Conservation (phyloP, 768 basidiomycete genomes). For the Gyrodon lividus region DNA sequence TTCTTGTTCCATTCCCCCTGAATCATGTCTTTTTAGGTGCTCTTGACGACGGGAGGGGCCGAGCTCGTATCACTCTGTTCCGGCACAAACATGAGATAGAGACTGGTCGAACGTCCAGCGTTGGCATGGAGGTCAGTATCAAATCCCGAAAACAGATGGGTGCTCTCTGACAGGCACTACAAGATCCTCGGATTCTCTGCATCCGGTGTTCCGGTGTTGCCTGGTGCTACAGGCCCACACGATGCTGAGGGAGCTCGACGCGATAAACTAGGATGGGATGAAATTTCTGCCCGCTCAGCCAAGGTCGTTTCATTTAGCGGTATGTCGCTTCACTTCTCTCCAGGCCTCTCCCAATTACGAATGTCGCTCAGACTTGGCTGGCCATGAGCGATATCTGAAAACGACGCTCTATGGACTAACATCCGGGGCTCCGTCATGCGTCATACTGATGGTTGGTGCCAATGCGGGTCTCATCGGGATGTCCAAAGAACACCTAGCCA, state of each 20-base stretch:
- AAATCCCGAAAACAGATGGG: background rate
- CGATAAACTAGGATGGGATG: conserved; percentile 94
- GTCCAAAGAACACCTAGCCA: conserved; percentile 96
- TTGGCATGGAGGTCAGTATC: conserved; percentile 89
- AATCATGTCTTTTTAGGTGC: conserved; percentile 44
- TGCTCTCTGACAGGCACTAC: background rate
- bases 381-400: conserved; percentile 90
- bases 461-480: conserved; percentile 91
- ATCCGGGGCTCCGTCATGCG: conserved; percentile 89
- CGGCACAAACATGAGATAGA: conserved; percentile 98
- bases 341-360: background rate
- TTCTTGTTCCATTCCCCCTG: conserved; percentile 14
- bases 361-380: conserved; percentile 76
- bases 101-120: conserved; percentile 90
- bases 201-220: conserved; percentile 76
- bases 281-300: conserved; percentile 82
- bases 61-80: conserved; percentile 85
- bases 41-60: conserved; percentile 79
- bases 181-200: conserved; percentile 89
- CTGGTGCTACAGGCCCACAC: conserved; percentile 51
- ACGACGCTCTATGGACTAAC: conserved; percentile 95
- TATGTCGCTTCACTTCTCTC: conserved; percentile 24
- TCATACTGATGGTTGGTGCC: conserved; percentile 90
- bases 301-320: conserved; percentile 96
- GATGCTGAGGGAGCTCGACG: conserved; percentile 67